Evolutionary conservation across 345 rosid species (phyloP), one percentile per base, ranked within the genome.

Genomic region (Heritiera littoralis): DNA sequence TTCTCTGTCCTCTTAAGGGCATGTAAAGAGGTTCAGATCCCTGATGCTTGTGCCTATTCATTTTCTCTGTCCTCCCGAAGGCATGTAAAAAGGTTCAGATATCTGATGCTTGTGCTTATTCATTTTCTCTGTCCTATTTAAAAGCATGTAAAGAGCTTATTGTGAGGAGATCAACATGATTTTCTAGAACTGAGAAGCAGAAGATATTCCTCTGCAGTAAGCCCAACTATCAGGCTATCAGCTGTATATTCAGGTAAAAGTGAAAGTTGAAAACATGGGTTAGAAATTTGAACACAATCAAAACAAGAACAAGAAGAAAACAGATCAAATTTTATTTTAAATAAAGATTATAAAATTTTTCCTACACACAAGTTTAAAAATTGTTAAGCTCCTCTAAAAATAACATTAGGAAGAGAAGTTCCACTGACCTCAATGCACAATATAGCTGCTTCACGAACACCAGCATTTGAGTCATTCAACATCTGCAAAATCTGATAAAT

Each of bases 361-460:
- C 38, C 23, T 15, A 72, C 46, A 72, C 12, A 72, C 52, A 52
- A 72, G 61, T 12, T 38, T 13, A 64, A 32, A 32, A 9, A 41
- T 77, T 30, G 41, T 7, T 28, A 41, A 81, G 40, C 30, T 77
- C 51, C 55, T 30, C 32, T 7, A 49, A 70, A 72, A 15, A 63
- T 9, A 38, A 41, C 28, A 74, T 35, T 13, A 83, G 46, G 13
- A 67, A 23, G 65, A 55, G 38, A 68, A 13, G 18, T 75, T 46
- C 13, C 60, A 80, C 81, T 77, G 56, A 92, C 99, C 99, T 92
- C 98, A 66, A 94, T 92, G 90, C 99, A 96, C 75, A 86, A 83
- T 82, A 94, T 86, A 79, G 98, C 95, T 76, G 97, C 95, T 87
- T 94, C 98, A 76, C 98, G 90, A 75, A 96, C 99, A 74, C 92